A percentile compares a stretch with the other conserved stretches of the same genome.
Evolutionary conservation across 73 alveolate genomes (phyloP).

Genomic region (Loxodes magnus): DNA sequence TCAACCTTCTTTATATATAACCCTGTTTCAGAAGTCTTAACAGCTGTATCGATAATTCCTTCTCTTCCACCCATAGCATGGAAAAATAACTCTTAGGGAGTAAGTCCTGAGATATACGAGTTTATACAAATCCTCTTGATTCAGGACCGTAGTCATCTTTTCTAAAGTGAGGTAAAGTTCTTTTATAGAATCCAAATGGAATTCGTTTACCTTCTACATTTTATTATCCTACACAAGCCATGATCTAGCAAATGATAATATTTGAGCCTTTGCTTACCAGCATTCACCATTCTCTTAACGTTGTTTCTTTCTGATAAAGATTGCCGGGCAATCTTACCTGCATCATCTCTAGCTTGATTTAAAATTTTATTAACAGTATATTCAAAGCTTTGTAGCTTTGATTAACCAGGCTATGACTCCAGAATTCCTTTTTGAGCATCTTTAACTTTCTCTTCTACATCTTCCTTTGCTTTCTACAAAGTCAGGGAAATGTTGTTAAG

Average conservation of each 20-base stretch:
- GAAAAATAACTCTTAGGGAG: conserved; percentile 97
- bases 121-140: conserved; percentile 98
- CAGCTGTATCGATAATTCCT: conserved; percentile 99
- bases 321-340: conserved; percentile 79
- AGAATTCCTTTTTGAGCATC: conserved; percentile 7
- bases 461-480: conserved; percentile 40
- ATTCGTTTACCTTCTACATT: conserved; percentile 99
- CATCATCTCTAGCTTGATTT: conserved; percentile 91
- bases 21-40: conserved; percentile 99
- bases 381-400: conserved; percentile 94
- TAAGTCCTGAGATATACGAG: conserved; percentile 86
- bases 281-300: conserved; percentile 94
- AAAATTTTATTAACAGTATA: conserved; percentile 69
- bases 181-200: conserved; percentile 88
- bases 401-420: conserved; percentile 71
- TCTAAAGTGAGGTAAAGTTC: conserved; percentile 98
- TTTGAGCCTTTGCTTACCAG: conserved; percentile 93
- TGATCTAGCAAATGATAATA: conserved; percentile 89
- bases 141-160: conserved; percentile 99
- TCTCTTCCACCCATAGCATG: conserved; percentile 99
- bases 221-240: conserved; percentile 99
- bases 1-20: conserved; percentile 95
- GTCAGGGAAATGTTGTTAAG: conserved; percentile 47
- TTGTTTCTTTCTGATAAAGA: conserved; percentile 74
- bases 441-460: conserved; percentile 14